Conservation (phyloP, 1,284 basidiomycete species). For the Heterobasidion occidentale region DNA sequence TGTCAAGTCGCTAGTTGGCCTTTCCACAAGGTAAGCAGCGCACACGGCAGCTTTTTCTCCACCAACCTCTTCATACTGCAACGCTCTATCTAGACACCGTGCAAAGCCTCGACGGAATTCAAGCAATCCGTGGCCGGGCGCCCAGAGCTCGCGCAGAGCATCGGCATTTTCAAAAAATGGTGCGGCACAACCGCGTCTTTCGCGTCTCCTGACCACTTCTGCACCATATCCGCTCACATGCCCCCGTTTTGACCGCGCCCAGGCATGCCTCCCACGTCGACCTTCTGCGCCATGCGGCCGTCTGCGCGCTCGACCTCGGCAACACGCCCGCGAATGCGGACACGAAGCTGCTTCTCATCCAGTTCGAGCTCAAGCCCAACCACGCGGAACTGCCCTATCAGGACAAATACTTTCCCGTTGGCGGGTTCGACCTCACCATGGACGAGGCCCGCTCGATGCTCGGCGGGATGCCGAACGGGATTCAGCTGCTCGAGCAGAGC, state of each 20-base stretch:
- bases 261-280: constrained; percentile 1
- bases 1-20: constrained; percentile 3
- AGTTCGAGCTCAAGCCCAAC: not conserved
- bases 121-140: not conserved
- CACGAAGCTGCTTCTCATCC: not conserved
- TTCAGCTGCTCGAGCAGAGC: constrained; percentile 1
- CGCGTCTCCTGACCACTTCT: not conserved
- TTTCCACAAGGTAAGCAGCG: not conserved
- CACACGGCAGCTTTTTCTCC: not conserved
- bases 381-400: not conserved
- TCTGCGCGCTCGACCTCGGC: constrained; percentile 2
- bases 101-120: not conserved
- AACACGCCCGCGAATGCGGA: not conserved
- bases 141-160: not conserved
- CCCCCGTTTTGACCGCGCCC: not conserved
- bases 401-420: not conserved
- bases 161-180: constrained; percentile 4
- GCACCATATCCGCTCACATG: not conserved
- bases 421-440: not conserved
- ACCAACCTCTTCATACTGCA: too few relatives aligned
- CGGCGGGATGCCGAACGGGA: not conserved
- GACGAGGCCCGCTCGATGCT: constrained; percentile 1
- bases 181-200: not conserved
- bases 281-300: not conserved
- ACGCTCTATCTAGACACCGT: not conserved